Evolutionary conservation across 2,329 filamentous ascomycete species (phyloP), one percentile per base, ranked within the genome.

Genomic region (Pezicula radicicola): DNA sequence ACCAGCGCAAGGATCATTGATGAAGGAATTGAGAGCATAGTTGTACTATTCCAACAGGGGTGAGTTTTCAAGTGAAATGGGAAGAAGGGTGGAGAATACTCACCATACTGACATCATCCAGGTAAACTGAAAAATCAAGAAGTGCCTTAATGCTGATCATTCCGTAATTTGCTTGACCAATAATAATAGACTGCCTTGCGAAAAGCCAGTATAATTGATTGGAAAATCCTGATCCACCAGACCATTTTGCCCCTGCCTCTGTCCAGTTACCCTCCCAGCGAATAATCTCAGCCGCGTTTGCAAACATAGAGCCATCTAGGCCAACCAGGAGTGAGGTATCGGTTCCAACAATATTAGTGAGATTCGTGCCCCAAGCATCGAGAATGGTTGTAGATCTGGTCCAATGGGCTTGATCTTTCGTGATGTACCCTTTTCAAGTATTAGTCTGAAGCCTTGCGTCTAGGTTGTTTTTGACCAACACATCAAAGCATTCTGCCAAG

Each of bases 211-310:
- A 74, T 2, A 73, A 59, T 58, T 72, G 68, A 45, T 63, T 70
- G 7, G 64, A 65, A 53, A 73, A 73, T 1, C 71, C 71, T 1
- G 56, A 60, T 1, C 65, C 65, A 2, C 72, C 72, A n/a, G 60
- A 54, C 59, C 59, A 64, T n/a, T 50, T 59, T 0, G 69, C 63
- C 2, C 70, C 68, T 2, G 54, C 27, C 51, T 75, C 71, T 0
- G 59, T 58, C 71, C 72, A 74, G 19, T 61, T 60, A 7, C 69
- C 71, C 52, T 74, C 72, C 69, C 70, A 73, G 28, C 71, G 66
- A 70, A 75, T 72, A 28, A 75, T 72, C 57, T 74, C 72, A 1
- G 70, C 72, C 0, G 71, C 71, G 33, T 75, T 75, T 18, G 65
- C 70, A 8, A 74, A 65, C 15, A 74, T 37, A 19, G 68, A 66